phyloP scores from a whole-genome alignment of 345 rosid species.

The Gossypium mustelinum region DNA sequence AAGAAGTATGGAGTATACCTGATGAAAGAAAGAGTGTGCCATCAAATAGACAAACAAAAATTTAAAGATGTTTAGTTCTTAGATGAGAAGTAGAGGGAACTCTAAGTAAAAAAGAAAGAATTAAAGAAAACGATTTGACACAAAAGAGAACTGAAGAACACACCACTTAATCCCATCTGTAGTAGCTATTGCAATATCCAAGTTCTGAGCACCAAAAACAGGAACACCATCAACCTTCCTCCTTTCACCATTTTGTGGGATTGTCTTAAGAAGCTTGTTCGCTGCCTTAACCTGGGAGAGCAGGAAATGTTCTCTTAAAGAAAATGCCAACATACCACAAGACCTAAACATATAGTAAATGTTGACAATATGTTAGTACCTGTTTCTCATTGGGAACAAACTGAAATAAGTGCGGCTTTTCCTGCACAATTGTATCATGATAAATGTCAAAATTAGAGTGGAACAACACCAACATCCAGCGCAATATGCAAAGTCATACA shows the following conservation, averaged over 20 bases:
- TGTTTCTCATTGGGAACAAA: constrained; percentile 96
- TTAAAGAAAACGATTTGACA: background rate
- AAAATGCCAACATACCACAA: background rate
- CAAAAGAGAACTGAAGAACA: constrained; percentile 20
- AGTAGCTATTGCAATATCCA: constrained; percentile 96
- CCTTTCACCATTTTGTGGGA: constrained; percentile 48
- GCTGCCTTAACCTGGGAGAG: constrained; percentile 80
- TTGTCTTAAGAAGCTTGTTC: constrained; percentile 66
- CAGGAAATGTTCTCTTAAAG: background rate
- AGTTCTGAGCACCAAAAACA: constrained; percentile 84
- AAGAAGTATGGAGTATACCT: constrained; percentile 99
- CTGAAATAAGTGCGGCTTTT: constrained; percentile 83
- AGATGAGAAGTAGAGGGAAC: background rate
- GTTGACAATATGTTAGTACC: constrained; percentile 31
- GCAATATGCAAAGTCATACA: background rate
- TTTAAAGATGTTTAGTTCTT: background rate
- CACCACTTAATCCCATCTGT: constrained; percentile 88
- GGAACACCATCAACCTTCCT: constrained; percentile 83
- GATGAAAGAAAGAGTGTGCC: constrained; percentile 21
- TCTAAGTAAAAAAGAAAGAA: background rate
- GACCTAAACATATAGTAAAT: background rate
- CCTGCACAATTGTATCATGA: constrained; percentile 42
- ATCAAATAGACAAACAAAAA: background rate
- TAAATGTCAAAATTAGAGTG: background rate
- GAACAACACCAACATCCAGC: background rate